Evolutionary conservation across 2,329 filamentous ascomycete species (phyloP), one percentile per base, ranked within the genome.

Genomic region (Exutisphaerella laricina): DNA sequence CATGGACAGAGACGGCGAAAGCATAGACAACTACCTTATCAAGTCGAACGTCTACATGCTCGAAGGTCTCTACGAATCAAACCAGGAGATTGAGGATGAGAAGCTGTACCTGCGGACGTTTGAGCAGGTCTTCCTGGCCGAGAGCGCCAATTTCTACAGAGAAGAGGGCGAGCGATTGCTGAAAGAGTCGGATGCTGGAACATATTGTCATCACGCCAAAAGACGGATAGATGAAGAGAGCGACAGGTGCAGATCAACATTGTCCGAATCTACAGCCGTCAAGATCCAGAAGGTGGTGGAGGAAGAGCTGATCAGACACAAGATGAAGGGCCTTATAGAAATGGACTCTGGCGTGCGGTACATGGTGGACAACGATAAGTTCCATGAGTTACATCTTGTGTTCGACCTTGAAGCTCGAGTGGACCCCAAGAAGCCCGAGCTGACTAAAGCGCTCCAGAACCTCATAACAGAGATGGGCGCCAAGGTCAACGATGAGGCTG

Each of bases 361-460:
- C 60, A 97, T 98, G 90, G 80, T 97, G 37, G 86, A 95, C 63
- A 89, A 95, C 56, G 85, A 96, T 64, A 80, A 84, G 50, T 58
- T 84, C 23, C 79, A 84, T 3, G 88, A 94, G 56, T 71, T 98
- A 7, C 72, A 74, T n/a, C 81, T 88, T 37, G 71, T 97, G 3
- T 97, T 92, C 63, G 74, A 80, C 13, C 75, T 97, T 2, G 84
- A 94, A 42, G 70, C 77, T 7, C 76, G 87, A 23, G 84, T 96
- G 0, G 88, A 97, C 56, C 64, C 71, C 1, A 81, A 82, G 45
- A 94, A 90, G 61, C 61, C 66, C 0, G 78, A 83, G 7, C 69
- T 96, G 4, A 85, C 80, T 21, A 72, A 73, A 5, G 83, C 82
- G 5, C 68, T 97, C 4, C 82, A 88, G 55, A 74, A 74, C 50